Base-by-base conservation (phyloP, 78 protist species). In the Pigoraptor vietnamica region DNA sequence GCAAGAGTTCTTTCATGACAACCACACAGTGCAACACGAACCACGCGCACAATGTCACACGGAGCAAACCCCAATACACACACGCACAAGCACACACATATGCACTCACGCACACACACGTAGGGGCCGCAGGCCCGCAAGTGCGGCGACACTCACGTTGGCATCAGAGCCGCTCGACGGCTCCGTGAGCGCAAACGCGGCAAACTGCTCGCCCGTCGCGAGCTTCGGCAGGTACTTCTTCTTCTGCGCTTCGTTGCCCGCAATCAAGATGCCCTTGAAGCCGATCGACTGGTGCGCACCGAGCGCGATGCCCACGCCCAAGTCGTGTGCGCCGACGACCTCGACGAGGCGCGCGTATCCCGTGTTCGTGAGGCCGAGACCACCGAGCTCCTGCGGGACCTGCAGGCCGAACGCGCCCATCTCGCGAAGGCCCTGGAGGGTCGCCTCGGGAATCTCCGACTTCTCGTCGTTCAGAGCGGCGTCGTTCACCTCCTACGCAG, bases 341-440 rank as follows among this genome's bases (percentile, higher is more conserved):
- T 39, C 90, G 83, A 35, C 36, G 33, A 40, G 1, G 79, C 82
- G 90, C 35, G 90, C 82, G 25, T 33, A 48, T 24, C 56, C 91
- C 14, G 92, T 88, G 91, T 92, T 86, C 36, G 87, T 0, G 32
- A 91, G 91, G 55, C 95, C 95, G 25, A 91, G 79, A 29, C 96
- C 96, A 33, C 93, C 94, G 36, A 21, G 33, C 40, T 95, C 95
- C 25, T 10, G 81, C 23, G 96, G 96, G 33, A 93, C 25, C 37
- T 90, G 92, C 33, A 91, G 82, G 19, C 93, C 93, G 23, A 37
- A 91, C n/a, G 37, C 38, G 2, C 93, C 93, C 39, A 91, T 1
- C 39, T 91, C 93, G 87, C 48, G 1, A 35, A 91, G 48, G 6
- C 90, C 89, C 23, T 91, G n/a, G 23, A 86, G 1, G 19, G 86